phyloP scores from a whole-genome alignment of 768 basidiomycete species.

The Russula brevipes region DNA sequence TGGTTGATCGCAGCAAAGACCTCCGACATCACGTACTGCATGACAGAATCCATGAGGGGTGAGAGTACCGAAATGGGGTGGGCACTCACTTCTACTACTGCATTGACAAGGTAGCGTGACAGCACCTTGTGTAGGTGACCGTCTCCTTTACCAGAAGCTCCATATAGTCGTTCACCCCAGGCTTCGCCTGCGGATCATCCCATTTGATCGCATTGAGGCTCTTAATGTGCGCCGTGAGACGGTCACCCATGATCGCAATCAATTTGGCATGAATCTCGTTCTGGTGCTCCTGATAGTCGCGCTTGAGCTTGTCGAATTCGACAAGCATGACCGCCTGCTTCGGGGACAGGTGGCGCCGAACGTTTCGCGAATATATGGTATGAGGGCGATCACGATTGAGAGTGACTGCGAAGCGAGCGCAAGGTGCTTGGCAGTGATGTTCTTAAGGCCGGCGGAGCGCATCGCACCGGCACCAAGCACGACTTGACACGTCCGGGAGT shows the following conservation, averaged over 20 bases:
- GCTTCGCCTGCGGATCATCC: constrained; percentile 55
- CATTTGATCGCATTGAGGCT: constrained; percentile 78
- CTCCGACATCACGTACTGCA: constrained; percentile 87
- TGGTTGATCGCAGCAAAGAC: constrained; percentile 93
- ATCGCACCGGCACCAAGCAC: constrained; percentile 99
- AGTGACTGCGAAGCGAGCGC: constrained; percentile 95
- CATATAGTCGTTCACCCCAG: constrained; percentile 85
- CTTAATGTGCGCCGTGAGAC: constrained; percentile 79
- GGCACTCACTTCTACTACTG: constrained; percentile 73
- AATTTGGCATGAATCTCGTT: constrained; percentile 98
- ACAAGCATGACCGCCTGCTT: constrained; percentile 96
- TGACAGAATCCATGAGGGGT: constrained; percentile 6
- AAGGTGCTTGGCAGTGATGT: constrained; percentile 97
- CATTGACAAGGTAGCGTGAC: constrained; percentile 75
- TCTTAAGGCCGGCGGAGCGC: constrained; percentile 94
- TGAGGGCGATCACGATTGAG: constrained; percentile 88
- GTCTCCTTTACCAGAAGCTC: constrained; percentile 92
- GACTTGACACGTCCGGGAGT: constrained; percentile 96
- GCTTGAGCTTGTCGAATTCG: constrained; percentile 97
- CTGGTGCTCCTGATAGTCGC: constrained; percentile 99
- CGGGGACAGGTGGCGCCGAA: constrained; percentile 89
- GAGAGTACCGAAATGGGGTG: not conserved
- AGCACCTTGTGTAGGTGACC: constrained; percentile 94
- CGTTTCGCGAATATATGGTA: constrained; percentile 93
- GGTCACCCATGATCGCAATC: constrained; percentile 97